Base-by-base conservation (phyloP, 2,329 filamentous ascomycete genomes). In the Ophiostoma ips region DNA sequence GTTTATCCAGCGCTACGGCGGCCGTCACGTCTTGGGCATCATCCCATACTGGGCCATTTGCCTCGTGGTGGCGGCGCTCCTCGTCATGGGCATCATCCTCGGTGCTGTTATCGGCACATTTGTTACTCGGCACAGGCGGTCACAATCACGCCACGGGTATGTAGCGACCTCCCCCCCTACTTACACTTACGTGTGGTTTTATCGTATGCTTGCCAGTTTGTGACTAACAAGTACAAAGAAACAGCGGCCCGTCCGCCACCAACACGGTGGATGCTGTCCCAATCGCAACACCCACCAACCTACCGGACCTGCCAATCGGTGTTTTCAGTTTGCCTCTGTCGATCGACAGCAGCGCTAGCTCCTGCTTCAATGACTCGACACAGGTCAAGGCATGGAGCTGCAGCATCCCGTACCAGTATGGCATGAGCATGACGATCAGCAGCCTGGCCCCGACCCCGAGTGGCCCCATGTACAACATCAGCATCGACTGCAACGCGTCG, bases 381-480 rank as follows among this genome's bases (percentile, higher is more conserved):
- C 72, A 80, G 56, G 65, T 68, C n/a, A 62, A 69, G 46, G 75
- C 80, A 1, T 86, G 82, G 82, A 75, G 69, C 52, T 86, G 82
- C 60, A 68, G 75, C 12, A 67, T 83, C 30, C 64, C 68, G 1
- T 64, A 68, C 41, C 70, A 72, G 47, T 61, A 65, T 1, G 55
- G 55, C 11, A 49, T 64, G 54, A 53, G 51, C 4, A 62, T 77
- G 63, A 62, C 64, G 1, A 62, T 79, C 16, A 55, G 53, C 18
- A 58, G 58, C 55, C 46, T 56, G 56, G 15, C 57, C 56, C 38
- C 63, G 58, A 19, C 58, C 55, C 15, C 62, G 28, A 31, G 52
- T 3, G 52, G 48, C 3, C 55, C 66, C 15, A 35, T 48, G 33
- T 79, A 77, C 55, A 60, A 65, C 12, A 62, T 68, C 30, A 61